Conservation (phyloP, 2,329 filamentous ascomycete genomes). For the Alternaria postmessia region DNA sequence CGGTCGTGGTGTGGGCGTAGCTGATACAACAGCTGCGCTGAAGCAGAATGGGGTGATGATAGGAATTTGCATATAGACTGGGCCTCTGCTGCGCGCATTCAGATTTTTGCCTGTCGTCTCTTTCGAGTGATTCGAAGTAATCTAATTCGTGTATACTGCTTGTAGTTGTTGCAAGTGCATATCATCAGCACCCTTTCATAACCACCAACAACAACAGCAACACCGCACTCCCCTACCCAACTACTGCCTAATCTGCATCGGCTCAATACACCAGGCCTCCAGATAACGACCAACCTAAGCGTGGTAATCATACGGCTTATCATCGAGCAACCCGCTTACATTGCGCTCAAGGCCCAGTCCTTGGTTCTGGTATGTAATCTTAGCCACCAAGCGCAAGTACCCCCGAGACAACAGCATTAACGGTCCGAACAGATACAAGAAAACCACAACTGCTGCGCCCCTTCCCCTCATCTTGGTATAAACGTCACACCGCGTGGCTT, state of each 20-base stretch:
- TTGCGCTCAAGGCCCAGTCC: background rate
- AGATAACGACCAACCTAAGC: background rate
- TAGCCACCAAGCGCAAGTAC: background rate
- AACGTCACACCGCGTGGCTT: constrained; percentile 1
- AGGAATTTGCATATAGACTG: background rate
- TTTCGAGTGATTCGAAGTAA: background rate
- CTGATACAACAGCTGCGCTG: constrained; percentile 11
- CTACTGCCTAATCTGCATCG: background rate
- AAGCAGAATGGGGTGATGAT: background rate
- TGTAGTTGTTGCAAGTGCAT: background rate
- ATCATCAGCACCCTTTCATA: constrained; percentile 1
- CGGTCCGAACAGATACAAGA: background rate
- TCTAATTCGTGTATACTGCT: background rate
- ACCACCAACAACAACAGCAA: background rate
- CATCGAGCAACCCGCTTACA: background rate
- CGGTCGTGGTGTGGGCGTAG: constrained; percentile 13
- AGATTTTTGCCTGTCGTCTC: background rate
- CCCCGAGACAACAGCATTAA: constrained; percentile 4
- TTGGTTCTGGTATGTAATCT: constrained; percentile 1
- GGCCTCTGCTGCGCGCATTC: background rate
- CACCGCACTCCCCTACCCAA: constrained; percentile 2
- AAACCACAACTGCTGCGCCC: background rate
- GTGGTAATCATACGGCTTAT: background rate
- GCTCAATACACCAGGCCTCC: background rate
- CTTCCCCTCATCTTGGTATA: constrained; percentile 1